Evolutionary conservation across 2,329 filamentous ascomycete genomes (phyloP), one percentile per base, ranked within the genome.

Genomic region (Tolypocladium guangdongense): DNA sequence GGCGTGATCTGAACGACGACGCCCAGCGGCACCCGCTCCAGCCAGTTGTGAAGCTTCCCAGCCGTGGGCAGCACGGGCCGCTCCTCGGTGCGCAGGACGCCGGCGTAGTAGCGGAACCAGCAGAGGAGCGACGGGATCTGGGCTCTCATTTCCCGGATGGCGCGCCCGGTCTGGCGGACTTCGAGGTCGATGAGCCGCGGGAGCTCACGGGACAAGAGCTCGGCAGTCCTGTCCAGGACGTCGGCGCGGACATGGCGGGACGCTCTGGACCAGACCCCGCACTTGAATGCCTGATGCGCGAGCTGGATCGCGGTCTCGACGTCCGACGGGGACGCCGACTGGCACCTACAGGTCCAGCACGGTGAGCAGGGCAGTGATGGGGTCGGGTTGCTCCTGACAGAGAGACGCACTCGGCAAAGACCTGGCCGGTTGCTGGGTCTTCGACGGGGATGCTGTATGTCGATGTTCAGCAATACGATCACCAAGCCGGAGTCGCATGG

Each of bases 81-180:
- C 66, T 87, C 82, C 61, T 87, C 82, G 1, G 80, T 83, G n/a
- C 85, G 78, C 35, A 86, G 74, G 1, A 87, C 63, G 0, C 83
- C 75, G 2, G 84, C 83, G 61, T 85, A 89, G 69, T 88, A 88
- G 55, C 79, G 81, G 68, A 88, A 82, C 85, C 85, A 88, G 45
- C 81, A 79, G 1, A 82, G 76, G 0, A 88, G 72, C 0, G 79
- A 81, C 0, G 81, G 80, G 6, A 86, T 78, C 63, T 88, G 86
- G 1, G 84, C 83, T 49, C 76, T 74, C 83, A 89, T 87, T 64
- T 88, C 86, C 30, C 84, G 80, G 32, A 85, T 72, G 0, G 81
- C 80, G 0, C 85, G 80, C 3, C 86, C 86, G 0, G 85, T 89
- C 65, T 88, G 85, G 36, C 66, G 71, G 8, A 86, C 82, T 65